Conservation (phyloP, 495 filamentous ascomycete species). For the Amphirosellinia nigrospora region DNA sequence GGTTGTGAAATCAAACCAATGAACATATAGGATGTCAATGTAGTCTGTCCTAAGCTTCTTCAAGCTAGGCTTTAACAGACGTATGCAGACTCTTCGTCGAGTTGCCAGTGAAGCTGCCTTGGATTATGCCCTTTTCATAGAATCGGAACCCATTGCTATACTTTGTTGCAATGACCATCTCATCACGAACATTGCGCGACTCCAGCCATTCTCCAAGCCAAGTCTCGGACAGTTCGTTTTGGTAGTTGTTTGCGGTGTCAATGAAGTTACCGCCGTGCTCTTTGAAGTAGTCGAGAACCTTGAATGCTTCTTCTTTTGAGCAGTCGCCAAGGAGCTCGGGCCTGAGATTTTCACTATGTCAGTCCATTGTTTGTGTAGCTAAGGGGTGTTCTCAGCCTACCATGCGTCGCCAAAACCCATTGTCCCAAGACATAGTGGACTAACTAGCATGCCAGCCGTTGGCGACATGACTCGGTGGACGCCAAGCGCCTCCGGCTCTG, state of each 20-base stretch:
- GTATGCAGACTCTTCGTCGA: not conserved
- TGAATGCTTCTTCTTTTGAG: constrained; percentile 35
- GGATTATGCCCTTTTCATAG: not conserved
- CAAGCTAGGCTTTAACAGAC: not conserved
- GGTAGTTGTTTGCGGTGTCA: constrained; percentile 70
- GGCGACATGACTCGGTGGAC: constrained; percentile 1
- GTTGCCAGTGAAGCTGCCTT: constrained; percentile 4
- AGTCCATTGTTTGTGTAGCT: not conserved
- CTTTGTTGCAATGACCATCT: constrained; percentile 70
- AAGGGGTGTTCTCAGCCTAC: not conserved
- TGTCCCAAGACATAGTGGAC: constrained; percentile 4
- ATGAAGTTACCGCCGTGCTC: constrained; percentile 57
- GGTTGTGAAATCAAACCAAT: not conserved
- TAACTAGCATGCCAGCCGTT: not conserved
- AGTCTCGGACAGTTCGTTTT: constrained; percentile 63
- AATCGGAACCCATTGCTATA: constrained; percentile 44
- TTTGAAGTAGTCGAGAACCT: constrained; percentile 64
- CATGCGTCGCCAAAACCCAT: constrained; percentile 1
- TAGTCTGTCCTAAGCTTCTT: not conserved
- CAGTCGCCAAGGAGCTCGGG: not conserved
- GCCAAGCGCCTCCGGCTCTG: constrained; percentile 8
- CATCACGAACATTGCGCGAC: constrained; percentile 55
- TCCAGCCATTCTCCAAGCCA: constrained; percentile 76
- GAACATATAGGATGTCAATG: not conserved
- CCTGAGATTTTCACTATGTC: not conserved